A percentile compares a stretch with the other conserved stretches of the same genome.
These are phyloP conservation scores for Penstemon barbatus DNA, from an alignment of 257 asterid species.

Conservation along the genomic window DNA sequence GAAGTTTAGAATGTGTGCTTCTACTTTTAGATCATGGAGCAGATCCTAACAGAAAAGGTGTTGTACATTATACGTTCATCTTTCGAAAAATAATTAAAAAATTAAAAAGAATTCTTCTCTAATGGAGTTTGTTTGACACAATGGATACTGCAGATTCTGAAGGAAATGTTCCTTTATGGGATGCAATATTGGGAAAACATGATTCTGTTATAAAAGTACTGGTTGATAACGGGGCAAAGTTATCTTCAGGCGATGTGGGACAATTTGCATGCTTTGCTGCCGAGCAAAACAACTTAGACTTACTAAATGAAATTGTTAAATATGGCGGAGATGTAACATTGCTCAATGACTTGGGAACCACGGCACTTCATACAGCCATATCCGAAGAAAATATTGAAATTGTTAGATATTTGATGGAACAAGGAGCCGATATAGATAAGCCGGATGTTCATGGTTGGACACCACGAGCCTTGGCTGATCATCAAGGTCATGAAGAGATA, in stretches of 20 bases:
- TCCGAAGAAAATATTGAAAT: conserved; percentile 60
- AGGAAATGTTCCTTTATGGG: conserved; percentile 78
- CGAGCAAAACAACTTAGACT: conserved; percentile 55
- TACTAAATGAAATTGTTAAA: conserved; percentile 54
- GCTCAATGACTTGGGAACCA: conserved; percentile 51
- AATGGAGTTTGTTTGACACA: neutral
- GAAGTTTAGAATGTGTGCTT: conserved; percentile 51
- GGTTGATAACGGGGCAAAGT: conserved; percentile 54
- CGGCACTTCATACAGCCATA: conserved; percentile 71
- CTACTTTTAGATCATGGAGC: conserved; percentile 75
- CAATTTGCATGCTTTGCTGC: conserved; percentile 64
- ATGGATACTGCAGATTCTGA: conserved; percentile 55
- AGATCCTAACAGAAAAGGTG: conserved; percentile 68
- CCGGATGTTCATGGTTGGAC: conserved; percentile 72
- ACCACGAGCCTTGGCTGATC: conserved; percentile 62
- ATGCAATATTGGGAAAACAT: conserved; percentile 63
- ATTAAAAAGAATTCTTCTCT: too few relatives aligned
- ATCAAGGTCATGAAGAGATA: conserved; percentile 59
- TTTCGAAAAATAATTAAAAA: too few relatives aligned
- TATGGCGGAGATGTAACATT: conserved; percentile 59
- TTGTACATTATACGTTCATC: too few relatives aligned
- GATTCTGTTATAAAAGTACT: conserved; percentile 47
- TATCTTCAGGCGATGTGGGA: conserved; percentile 64
- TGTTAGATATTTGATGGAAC: conserved; percentile 55
- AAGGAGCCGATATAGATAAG: conserved; percentile 58